Evolutionary conservation across 176 grass and related monocot genomes (phyloP), one percentile per base, ranked within the genome.

Genomic region (Aegilops umbellulata): DNA sequence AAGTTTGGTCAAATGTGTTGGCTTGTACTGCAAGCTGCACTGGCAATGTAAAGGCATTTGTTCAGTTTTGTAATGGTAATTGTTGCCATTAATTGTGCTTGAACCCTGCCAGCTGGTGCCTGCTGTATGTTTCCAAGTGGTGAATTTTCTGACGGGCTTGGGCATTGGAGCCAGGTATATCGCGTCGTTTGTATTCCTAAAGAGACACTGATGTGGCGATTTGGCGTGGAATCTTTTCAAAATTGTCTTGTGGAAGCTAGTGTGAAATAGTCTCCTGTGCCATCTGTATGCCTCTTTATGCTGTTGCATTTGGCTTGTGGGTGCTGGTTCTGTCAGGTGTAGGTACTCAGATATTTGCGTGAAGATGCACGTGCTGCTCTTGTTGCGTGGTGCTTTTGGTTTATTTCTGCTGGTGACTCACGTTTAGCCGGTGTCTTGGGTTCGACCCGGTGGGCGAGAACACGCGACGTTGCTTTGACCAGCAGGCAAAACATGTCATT

Each of bases 31-130:
- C 12, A 76, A 25, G 70, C 57, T 27, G 24, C 46, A 35, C 26
- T 32, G 8, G 39, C n/a, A 72, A n/a, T 80, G 81, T 88, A 84
- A 65, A 61, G 39, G 70, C 17, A 82, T 69, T 23, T 86, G 29
- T 76, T 82, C 38, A 62, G 61, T 76, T 61, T 62, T 53, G 29
- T 69, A 69, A 55, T 4, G 12, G 5, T 53, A 53, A 53, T 2
- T 53, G 49, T 17, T 53, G 49, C 49, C 49, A 53, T 53, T 53
- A 17, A 6, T 19, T 53, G 49, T 53, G 49, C 47, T 51, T 17
- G 47, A 51, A 10, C 6, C 20, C 2, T 60, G 55, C 20, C 22
- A 23, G 57, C 3, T 60, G 8, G 57, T 60, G 57, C 57, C 57
- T 60, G 57, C 20, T n/a, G 57, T 60, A n/a, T 60, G 57, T 60